Percentiles rank a stretch among this genome's conserved stretches.
These are phyloP conservation scores for Psidium friedrichsthalianum DNA, from an alignment of 345 rosid genomes.

Conservation along the genomic window DNA sequence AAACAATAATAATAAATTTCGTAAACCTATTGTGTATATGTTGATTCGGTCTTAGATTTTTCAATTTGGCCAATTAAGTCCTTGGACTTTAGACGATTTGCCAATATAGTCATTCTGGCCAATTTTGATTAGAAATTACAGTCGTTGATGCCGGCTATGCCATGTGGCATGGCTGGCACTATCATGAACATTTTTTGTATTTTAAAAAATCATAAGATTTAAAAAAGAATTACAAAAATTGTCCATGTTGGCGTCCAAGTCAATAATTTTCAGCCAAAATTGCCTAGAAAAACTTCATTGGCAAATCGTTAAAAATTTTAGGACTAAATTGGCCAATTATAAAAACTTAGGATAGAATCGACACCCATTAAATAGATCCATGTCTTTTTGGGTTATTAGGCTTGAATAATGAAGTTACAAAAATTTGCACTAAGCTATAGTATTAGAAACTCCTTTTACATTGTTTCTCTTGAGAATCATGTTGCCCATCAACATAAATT, in stretches of 20 bases:
- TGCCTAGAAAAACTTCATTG: too few relatives aligned
- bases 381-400: not conserved
- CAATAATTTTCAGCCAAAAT: too few relatives aligned
- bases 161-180: rapidly evolving
- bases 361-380: too few relatives aligned
- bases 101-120: rapidly evolving
- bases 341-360: rapidly evolving
- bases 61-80: not conserved
- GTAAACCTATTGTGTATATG: not conserved
- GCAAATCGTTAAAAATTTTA: not conserved
- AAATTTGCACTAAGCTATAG: not conserved
- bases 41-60: not conserved
- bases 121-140: rapidly evolving
- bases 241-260: not conserved
- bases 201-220: too few relatives aligned
- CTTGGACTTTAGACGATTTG: not conserved
- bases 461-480: not conserved
- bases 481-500: not conserved
- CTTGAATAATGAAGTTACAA: not conserved
- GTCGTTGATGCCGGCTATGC: rapidly evolving
- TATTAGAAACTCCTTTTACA: not conserved
- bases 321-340: not conserved
- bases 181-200: not conserved
- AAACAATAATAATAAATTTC: too few relatives aligned
- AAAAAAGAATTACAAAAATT: not conserved